A percentile compares a stretch with the other conserved stretches of the same genome.
Evolutionary conservation across 2,329 filamentous ascomycete genomes (phyloP).

Genomic region (Sporothrix brunneoviolacea): DNA sequence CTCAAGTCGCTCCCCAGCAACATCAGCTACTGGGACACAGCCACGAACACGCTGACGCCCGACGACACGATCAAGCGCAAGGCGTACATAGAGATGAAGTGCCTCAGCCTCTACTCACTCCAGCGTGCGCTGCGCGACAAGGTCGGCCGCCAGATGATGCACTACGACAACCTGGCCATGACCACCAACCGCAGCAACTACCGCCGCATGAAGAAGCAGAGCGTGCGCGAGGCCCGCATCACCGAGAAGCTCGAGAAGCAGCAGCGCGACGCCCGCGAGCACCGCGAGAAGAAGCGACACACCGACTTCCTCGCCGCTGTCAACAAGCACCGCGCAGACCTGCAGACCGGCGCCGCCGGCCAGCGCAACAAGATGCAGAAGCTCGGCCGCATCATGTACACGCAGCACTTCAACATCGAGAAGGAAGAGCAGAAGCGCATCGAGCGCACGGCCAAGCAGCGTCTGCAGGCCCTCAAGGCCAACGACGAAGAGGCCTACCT

Average conservation of each 20-base stretch:
- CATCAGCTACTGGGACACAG: constrained; percentile 78
- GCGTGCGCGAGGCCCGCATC: constrained; percentile 86
- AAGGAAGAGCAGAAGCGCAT: constrained; percentile 99
- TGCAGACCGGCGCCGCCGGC: constrained; percentile 58
- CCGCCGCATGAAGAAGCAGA: constrained; percentile 95
- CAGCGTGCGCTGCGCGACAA: constrained; percentile 80
- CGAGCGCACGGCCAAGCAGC: constrained; percentile 95
- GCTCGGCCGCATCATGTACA: constrained; percentile 80
- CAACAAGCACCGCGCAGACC: constrained; percentile 71
- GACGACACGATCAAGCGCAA: constrained; percentile 83
- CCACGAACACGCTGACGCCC: constrained; percentile 57
- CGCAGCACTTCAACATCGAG: constrained; percentile 91
- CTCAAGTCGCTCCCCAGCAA: constrained; percentile 79
- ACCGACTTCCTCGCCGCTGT: constrained; percentile 85
- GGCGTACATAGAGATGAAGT: constrained; percentile 92
- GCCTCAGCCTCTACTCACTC: constrained; percentile 77
- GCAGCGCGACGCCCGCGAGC: constrained; percentile 90
- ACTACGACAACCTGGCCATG: constrained; percentile 94
- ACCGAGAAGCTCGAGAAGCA: constrained; percentile 99
- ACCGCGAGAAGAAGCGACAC: constrained; percentile 96
- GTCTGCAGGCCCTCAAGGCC: constrained; percentile 96
- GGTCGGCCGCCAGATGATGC: constrained; percentile 85
- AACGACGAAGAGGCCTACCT: constrained; percentile 99
- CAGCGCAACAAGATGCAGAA: constrained; percentile 75
- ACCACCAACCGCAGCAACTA: constrained; percentile 89